A percentile compares a stretch with the other conserved stretches of the same genome.
Evolutionary conservation across 768 basidiomycete genomes (phyloP).

Genomic region (Amanita fuliginea): DNA sequence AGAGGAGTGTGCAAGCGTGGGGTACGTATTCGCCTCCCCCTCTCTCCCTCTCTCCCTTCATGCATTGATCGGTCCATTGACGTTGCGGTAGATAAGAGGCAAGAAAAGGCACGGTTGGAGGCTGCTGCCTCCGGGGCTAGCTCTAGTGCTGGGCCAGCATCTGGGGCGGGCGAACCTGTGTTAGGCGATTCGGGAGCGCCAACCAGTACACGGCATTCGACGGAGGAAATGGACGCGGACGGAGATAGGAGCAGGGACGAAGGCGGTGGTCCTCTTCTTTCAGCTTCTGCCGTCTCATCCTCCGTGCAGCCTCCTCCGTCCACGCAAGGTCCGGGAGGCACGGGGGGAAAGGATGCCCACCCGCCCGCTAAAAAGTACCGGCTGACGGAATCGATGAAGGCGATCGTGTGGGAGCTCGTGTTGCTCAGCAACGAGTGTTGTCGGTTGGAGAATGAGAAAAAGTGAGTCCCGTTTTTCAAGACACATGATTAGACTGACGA

Average conservation of each 20-base stretch:
- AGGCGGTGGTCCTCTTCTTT: constrained; percentile 15
- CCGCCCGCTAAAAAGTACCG: constrained; percentile 71
- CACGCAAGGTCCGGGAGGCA: background rate
- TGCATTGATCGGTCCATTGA: constrained; percentile 2
- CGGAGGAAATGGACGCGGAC: constrained; percentile 37
- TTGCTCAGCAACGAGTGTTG: constrained; percentile 77
- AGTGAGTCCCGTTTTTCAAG: constrained; percentile 17
- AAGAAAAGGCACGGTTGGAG: constrained; percentile 40
- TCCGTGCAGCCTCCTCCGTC: background rate
- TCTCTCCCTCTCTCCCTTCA: too few species aligned
- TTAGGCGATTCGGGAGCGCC: background rate
- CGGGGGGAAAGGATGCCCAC: constrained; percentile 29
- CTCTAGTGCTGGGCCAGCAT: constrained; percentile 12
- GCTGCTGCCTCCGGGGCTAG: constrained; percentile 16
- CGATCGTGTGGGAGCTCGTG: constrained; percentile 70
- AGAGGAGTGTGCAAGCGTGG: constrained; percentile 59
- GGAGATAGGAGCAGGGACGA: constrained; percentile 15
- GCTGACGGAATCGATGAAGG: constrained; percentile 74
- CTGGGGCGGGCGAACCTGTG: constrained; percentile 6
- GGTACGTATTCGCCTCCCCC: constrained; percentile 28
- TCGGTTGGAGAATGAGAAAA: constrained; percentile 40
- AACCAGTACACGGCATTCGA: constrained; percentile 29
- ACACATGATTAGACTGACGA: background rate
- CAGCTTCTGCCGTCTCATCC: constrained; percentile 12
- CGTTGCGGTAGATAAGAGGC: constrained; percentile 30